phyloP scores from a whole-genome alignment of 768 basidiomycete species.

The Hericium rajendrae region DNA sequence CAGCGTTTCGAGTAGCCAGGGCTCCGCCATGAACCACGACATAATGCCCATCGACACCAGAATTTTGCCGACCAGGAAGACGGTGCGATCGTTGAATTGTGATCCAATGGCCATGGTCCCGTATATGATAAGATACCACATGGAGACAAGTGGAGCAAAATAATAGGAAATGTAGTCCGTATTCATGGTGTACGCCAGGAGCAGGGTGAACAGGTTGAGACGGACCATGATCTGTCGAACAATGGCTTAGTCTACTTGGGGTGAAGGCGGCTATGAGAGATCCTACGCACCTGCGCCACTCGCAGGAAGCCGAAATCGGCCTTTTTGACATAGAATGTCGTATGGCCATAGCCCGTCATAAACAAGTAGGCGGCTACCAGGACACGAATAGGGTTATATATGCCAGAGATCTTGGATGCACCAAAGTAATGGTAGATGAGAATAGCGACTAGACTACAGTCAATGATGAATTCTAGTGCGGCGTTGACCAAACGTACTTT shows the following conservation, averaged over 20 bases:
- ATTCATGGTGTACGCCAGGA: slow-evolving; percentile 85
- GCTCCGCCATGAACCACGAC: slow-evolving; percentile 55
- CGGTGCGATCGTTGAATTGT: slow-evolving; percentile 58
- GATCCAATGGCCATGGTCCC: slow-evolving; percentile 64
- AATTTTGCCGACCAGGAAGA: slow-evolving; percentile 66
- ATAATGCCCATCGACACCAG: slow-evolving; percentile 50
- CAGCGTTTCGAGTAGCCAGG: slow-evolving; percentile 50
- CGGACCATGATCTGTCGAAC: slow-evolving; percentile 57
- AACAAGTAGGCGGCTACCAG: slow-evolving; percentile 85
- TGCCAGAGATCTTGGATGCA: slow-evolving; percentile 85
- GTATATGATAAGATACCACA: slow-evolving; percentile 88
- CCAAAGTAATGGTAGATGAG: slow-evolving; percentile 90
- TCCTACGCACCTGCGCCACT: slow-evolving; percentile 51
- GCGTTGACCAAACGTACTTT: slow-evolving; percentile 42
- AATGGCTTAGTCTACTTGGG: too few species aligned
- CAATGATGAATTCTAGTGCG: background rate
- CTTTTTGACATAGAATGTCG: slow-evolving; percentile 82
- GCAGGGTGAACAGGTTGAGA: slow-evolving; percentile 73
- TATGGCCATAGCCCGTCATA: slow-evolving; percentile 91
- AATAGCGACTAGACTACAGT: slow-evolving; percentile 52
- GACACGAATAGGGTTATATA: slow-evolving; percentile 86
- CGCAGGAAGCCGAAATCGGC: slow-evolving; percentile 77
- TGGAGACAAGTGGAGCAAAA: slow-evolving; percentile 81
- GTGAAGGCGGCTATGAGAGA: too few species aligned
- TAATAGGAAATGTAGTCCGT: slow-evolving; percentile 89